phyloP scores from a whole-genome alignment of 208 protist species.

The Herpetomonas muscarum region DNA sequence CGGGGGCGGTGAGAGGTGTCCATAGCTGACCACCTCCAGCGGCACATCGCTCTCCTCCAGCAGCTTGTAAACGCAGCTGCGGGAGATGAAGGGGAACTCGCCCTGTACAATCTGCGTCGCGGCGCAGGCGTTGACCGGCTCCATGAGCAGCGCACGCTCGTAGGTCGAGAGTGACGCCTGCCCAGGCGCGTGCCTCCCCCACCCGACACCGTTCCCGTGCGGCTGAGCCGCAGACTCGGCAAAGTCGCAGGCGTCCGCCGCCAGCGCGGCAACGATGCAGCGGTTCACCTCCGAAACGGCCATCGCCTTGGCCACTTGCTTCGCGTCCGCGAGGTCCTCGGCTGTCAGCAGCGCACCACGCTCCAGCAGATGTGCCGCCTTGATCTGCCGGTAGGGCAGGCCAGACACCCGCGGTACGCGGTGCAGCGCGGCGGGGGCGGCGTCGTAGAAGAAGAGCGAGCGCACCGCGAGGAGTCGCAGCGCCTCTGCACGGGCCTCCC shows the following conservation, averaged over 20 bases:
- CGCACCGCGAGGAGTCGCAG: slow-evolving; percentile 41
- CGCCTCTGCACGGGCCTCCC: slow-evolving; percentile 39
- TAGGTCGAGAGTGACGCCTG: slow-evolving; percentile 16
- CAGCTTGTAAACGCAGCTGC: slow-evolving; percentile 42
- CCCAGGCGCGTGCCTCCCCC: background rate
- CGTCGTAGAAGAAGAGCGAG: slow-evolving; percentile 43
- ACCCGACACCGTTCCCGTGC: background rate
- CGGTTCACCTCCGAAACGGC: slow-evolving; percentile 44
- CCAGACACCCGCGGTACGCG: slow-evolving; percentile 62
- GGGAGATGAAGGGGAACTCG: slow-evolving; percentile 55
- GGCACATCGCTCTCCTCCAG: slow-evolving; percentile 55
- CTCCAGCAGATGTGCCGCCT: slow-evolving; percentile 27
- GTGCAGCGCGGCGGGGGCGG: slow-evolving; percentile 59
- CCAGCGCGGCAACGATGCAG: slow-evolving; percentile 61
- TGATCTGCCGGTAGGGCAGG: slow-evolving; percentile 53
- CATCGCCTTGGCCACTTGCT: slow-evolving; percentile 33
- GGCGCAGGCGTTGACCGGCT: slow-evolving; percentile 47
- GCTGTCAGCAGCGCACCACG: slow-evolving; percentile 23
- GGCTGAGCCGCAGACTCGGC: no score
- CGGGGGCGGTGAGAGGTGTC: background rate
- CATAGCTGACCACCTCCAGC: slow-evolving; percentile 17
- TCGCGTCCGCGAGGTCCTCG: slow-evolving; percentile 31
- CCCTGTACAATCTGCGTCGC: slow-evolving; percentile 29
- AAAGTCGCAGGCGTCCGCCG: slow-evolving; percentile 45
- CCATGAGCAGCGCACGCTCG: slow-evolving; percentile 59